These are phyloP conservation scores for Pichia nanzhaoensis DNA, from an alignment of 805 yeast genomes.

Conservation along the genomic window DNA sequence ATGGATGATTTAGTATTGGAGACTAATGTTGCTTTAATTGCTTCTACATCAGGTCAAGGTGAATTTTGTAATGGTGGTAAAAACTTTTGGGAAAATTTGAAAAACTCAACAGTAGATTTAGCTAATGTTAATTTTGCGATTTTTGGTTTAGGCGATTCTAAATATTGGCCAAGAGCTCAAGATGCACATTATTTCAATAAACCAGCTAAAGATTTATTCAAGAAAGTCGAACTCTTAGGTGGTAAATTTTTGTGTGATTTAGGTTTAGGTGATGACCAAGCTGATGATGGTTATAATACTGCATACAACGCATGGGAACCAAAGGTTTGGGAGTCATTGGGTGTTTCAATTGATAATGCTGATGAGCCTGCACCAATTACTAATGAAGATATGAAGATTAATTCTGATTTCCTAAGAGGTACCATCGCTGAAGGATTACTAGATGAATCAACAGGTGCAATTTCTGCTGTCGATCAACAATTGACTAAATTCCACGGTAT, in stretches of 20 bases:
- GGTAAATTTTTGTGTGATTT: constrained; percentile 66
- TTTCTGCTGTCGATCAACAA: constrained; percentile 86
- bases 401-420: constrained; percentile 84
- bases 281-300: constrained; percentile 89
- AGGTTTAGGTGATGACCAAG: constrained; percentile 96
- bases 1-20: constrained; percentile 69
- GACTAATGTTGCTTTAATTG: constrained; percentile 58
- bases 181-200: constrained; percentile 91
- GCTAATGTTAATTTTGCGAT: constrained; percentile 51
- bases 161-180: constrained; percentile 96
- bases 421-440: constrained; percentile 80
- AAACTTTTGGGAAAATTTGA: constrained; percentile 65
- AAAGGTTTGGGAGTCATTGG: constrained; percentile 77
- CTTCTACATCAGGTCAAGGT: constrained; percentile 83
- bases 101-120: constrained; percentile 60
- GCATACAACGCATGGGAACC: constrained; percentile 89
- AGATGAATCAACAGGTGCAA: constrained; percentile 85
- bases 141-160: constrained; percentile 76
- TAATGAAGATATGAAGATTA: constrained; percentile 90
- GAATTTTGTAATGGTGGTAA: constrained; percentile 82
- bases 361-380: constrained; percentile 90
- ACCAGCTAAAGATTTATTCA: constrained; percentile 70
- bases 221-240: constrained; percentile 61
- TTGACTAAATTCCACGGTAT: constrained; percentile 96
- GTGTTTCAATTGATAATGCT: constrained; percentile 80